Percentiles rank a stretch among this genome's conserved stretches.
Evolutionary conservation across 2,329 filamentous ascomycete genomes (phyloP).

Genomic region (Xylariales sp.): DNA sequence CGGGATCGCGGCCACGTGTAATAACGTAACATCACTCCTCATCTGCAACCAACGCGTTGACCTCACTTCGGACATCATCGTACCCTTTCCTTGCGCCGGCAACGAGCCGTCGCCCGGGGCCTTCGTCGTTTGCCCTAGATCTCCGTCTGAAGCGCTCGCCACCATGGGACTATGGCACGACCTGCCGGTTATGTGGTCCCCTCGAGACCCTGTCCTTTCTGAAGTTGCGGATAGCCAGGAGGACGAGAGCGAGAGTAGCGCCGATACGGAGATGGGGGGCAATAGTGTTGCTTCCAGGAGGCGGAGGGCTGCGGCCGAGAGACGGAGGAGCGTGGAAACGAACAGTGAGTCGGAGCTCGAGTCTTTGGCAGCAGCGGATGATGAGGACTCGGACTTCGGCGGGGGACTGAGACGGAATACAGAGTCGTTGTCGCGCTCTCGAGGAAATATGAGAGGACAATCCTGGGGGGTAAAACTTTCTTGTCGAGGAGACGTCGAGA

Average conservation of each 20-base stretch:
- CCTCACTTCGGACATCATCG: not conserved
- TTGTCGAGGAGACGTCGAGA: no score
- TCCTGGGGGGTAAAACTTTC: no score
- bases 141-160: not conserved
- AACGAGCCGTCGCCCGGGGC: not conserved
- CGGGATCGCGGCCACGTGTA: not conserved
- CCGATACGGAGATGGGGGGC: not conserved
- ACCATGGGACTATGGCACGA: not conserved
- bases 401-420: no score
- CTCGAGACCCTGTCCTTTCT: not conserved
- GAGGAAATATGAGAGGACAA: no score
- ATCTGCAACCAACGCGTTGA: not conserved
- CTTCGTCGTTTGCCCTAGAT: not conserved
- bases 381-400: no score
- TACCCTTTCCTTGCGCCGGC: not conserved
- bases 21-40: not conserved
- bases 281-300: no score
- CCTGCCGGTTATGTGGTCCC: not conserved
- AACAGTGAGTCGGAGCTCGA: no score
- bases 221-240: not conserved
- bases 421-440: no score
- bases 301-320: no score
- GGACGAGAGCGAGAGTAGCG: not conserved
- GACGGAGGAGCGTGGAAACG: no score
- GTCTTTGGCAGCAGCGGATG: no score